Evolutionary conservation across 768 basidiomycete species (phyloP), one percentile per base, ranked within the genome.

Genomic region (Tulasnella sp.): DNA sequence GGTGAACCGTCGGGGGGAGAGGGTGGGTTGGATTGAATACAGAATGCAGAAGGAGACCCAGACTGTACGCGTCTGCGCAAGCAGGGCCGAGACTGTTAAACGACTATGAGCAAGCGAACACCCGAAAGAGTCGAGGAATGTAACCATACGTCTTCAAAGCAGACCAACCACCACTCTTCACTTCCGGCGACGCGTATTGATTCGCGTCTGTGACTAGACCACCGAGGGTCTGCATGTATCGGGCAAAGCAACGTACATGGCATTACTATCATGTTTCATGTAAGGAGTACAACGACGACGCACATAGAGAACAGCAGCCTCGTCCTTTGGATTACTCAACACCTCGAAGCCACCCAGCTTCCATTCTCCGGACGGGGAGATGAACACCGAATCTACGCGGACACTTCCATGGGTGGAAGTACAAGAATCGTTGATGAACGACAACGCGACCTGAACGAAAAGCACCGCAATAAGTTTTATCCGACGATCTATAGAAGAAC

Each of bases 361-460:
- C 96, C 95, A 98, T 74, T 99, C 96, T 4, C 95, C 90, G 0
- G 91, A 88, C 0, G 86, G 84, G 0, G 95, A 91, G 53, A 96
- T 81, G 68, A 96, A 97, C 60, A 97, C 80, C 1, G 88, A 83
- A 60, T 79, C 77, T n/a, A 79, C 70, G 61, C 81, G 75, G 58
- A 94, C 68, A 64, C 84, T 87, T 21, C 91, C 93, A 65, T 96
- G 92, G 0, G 88, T 88, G 2, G 88, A 89, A 24, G 79, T 72
- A 55, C 81, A 85, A 7, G 88, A 78, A 43, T 89, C 85, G 66
- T 98, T 97, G 58, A 98, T 70, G 71, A 99, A 99, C 1, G 87
- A 77, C 42, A 97, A 73, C 2, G 94, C 94, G 58, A 90, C 86
- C 88, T 94, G 65, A 44, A 44, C 3, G 47, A 23, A 27, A 4